Evolutionary conservation across 129 eudicot genomes (phyloP).

Genomic region (Artemisia tridentata): DNA sequence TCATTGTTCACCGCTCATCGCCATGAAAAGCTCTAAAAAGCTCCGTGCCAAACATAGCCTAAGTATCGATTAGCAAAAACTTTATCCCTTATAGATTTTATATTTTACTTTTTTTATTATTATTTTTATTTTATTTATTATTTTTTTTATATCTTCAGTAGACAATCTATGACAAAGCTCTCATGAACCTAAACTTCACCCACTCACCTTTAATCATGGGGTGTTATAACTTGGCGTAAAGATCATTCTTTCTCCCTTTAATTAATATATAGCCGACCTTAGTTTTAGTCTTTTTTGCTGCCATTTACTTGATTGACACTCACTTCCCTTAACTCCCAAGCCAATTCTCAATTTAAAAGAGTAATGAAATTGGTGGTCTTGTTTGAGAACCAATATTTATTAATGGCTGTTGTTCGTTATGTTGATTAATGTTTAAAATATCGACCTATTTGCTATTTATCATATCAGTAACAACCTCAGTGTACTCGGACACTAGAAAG

Average conservation of each 20-base stretch:
- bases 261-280: constrained; percentile 22
- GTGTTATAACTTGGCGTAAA: constrained; percentile 45
- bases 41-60: no score
- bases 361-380: neutral
- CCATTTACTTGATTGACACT: neutral
- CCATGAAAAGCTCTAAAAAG: no score
- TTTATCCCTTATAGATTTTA: no score
- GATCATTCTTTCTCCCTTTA: constrained; percentile 43
- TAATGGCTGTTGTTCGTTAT: no score
- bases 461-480: no score
- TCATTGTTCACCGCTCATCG: no score
- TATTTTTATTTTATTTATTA: no score
- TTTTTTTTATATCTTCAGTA: neutral
- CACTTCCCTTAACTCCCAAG: constrained; percentile 65
- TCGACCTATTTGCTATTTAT: no score
- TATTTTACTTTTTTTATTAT: no score
- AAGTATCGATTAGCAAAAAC: no score
- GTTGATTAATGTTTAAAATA: no score
- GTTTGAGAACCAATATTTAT: neutral
- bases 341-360: constrained; percentile 19
- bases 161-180: neutral
- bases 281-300: neutral
- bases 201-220: constrained; percentile 22
- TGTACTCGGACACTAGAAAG: no score
- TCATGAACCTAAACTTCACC: neutral